A percentile compares a stretch with the other conserved stretches of the same genome.
Conservation (phyloP, 768 basidiomycete genomes). For the Hericium coralloides region DNA sequence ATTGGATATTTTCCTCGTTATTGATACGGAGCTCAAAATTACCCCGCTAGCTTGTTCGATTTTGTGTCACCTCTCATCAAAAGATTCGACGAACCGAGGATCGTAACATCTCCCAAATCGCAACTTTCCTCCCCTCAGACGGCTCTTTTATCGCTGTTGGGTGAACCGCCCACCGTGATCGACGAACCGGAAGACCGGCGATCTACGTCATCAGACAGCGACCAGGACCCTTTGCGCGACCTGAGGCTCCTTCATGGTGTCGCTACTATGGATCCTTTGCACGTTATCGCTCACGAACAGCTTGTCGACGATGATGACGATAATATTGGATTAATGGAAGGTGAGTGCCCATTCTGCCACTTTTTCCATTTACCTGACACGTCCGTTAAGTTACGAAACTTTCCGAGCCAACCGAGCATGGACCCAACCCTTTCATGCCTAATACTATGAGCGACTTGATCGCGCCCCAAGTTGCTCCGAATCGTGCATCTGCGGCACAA, state of each 20-base stretch:
- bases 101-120: not conserved
- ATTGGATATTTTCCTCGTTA: no score
- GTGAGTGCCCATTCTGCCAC: not conserved
- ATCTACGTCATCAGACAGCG: not conserved
- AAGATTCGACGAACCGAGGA: not conserved
- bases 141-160: not conserved
- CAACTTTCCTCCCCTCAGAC: not conserved
- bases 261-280: not conserved
- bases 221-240: not conserved
- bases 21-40: not conserved
- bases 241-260: not conserved
- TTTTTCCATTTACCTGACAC: not conserved
- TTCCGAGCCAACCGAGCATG: not conserved
- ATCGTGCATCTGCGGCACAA: no score
- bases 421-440: not conserved
- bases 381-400: not conserved
- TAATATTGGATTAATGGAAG: conserved; percentile 6
- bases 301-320: not conserved
- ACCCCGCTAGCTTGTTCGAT: not conserved
- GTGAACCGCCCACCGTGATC: not conserved
- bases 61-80: not conserved
- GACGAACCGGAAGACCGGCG: not conserved
- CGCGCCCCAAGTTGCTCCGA: not conserved
- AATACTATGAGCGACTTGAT: not conserved
- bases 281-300: conserved; percentile 1